Percentiles rank a stretch among this genome's conserved stretches.
Conservation (phyloP, 2,329 filamentous ascomycete genomes). For the Arthrobotrys sphaeroides region DNA sequence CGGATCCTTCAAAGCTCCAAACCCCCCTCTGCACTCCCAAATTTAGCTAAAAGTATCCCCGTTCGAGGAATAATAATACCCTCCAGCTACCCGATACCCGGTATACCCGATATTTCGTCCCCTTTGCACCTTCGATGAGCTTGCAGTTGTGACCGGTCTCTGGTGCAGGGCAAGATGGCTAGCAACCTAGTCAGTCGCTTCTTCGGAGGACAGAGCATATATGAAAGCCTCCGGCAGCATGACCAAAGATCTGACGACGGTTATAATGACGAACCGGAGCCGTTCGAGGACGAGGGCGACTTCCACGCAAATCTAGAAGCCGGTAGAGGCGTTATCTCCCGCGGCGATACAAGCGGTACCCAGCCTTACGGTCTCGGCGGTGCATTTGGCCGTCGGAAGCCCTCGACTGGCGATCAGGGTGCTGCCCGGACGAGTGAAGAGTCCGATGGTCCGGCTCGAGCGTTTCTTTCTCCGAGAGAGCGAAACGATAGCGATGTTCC, state of each 20-base stretch:
- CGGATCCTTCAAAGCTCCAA: not conserved
- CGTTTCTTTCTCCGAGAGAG: constrained; percentile 5
- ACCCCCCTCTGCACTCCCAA: not conserved
- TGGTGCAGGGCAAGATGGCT: constrained; percentile 34
- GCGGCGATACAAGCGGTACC: not conserved
- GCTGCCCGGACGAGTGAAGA: constrained; percentile 12
- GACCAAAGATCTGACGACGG: constrained; percentile 55
- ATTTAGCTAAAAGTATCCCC: not conserved
- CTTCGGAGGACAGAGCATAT: constrained; percentile 56
- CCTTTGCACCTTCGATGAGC: constrained; percentile 10
- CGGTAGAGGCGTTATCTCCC: constrained; percentile 10
- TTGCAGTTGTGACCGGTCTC: not conserved
- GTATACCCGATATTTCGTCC: not conserved
- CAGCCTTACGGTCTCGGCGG: constrained; percentile 40
- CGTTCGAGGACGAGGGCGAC: constrained; percentile 32
- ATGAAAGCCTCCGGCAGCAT: constrained; percentile 57
- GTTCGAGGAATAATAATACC: not conserved
- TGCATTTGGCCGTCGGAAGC: constrained; percentile 46
- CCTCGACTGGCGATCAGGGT: constrained; percentile 14
- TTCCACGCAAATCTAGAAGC: constrained; percentile 34
- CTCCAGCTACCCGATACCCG: constrained; percentile 8
- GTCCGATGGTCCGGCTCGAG: constrained; percentile 1
- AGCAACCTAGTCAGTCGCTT: constrained; percentile 47
- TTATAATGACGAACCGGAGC: constrained; percentile 54
- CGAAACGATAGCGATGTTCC: constrained; percentile 69